phyloP scores from a whole-genome alignment of 2,329 filamentous ascomycete genomes.

The Pyrenophora seminiperda region DNA sequence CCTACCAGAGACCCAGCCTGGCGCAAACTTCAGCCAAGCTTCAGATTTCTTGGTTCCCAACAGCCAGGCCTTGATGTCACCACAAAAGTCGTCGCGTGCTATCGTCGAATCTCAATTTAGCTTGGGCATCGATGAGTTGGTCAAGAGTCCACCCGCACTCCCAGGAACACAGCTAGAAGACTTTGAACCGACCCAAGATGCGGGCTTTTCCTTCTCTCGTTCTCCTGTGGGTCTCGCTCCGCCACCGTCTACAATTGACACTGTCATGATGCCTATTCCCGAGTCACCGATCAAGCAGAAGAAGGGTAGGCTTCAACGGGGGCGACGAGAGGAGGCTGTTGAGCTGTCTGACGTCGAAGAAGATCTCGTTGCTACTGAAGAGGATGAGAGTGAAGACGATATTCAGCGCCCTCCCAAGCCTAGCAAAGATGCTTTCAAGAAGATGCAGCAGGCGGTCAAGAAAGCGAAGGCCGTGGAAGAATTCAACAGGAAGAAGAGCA shows the following conservation, averaged over 20 bases:
- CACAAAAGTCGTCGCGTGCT: slow-evolving; percentile 31
- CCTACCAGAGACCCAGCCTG: slow-evolving; percentile 63
- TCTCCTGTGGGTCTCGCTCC: slow-evolving; percentile 70
- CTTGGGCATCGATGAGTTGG: slow-evolving; percentile 46
- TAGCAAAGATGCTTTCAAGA: slow-evolving; percentile 65
- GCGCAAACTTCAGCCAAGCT: slow-evolving; percentile 61
- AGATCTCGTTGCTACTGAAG: slow-evolving; percentile 36
- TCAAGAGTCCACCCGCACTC: slow-evolving; percentile 36
- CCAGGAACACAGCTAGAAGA: slow-evolving; percentile 69
- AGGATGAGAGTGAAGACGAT: slow-evolving; percentile 33
- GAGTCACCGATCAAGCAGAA: slow-evolving; percentile 70
- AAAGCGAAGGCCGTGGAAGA: slow-evolving; percentile 56
- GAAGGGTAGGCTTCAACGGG: slow-evolving; percentile 62
- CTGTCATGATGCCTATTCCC: slow-evolving; percentile 61
- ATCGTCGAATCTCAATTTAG: slow-evolving; percentile 31
- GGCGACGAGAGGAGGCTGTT: slow-evolving; percentile 47
- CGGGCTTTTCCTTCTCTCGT: slow-evolving; percentile 70
- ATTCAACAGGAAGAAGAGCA: slow-evolving; percentile 85
- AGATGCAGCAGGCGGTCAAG: slow-evolving; percentile 70
- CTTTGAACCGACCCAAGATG: slow-evolving; percentile 79
- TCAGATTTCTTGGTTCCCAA: slow-evolving; percentile 63
- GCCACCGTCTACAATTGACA: slow-evolving; percentile 73
- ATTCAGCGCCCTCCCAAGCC: slow-evolving; percentile 43
- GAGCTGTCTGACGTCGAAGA: slow-evolving; percentile 55
- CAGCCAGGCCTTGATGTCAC: slow-evolving; percentile 54